Conservation (phyloP, 176 grass and related monocot genomes). For the Carex kokanica region DNA sequence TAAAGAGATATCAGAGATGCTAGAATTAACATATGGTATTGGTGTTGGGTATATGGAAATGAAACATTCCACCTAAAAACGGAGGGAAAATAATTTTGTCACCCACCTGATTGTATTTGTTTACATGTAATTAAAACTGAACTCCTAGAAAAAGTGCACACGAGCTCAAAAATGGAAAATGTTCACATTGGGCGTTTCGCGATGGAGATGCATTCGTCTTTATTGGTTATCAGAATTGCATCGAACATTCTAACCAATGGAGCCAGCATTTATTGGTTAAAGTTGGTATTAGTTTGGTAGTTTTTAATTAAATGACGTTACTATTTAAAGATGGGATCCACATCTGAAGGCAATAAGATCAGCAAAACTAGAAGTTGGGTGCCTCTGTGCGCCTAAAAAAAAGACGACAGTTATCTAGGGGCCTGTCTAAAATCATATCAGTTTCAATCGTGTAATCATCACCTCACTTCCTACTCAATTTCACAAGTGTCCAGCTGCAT, state of each 20-base stretch:
- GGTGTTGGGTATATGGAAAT: neutral
- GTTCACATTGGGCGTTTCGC: neutral
- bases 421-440: too few species aligned
- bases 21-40: neutral
- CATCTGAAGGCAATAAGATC: too few species aligned
- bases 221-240: constrained; percentile 4
- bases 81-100: neutral
- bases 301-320: too few species aligned
- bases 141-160: neutral
- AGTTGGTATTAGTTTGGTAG: neutral
- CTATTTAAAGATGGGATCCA: too few species aligned
- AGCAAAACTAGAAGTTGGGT: too few species aligned
- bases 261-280: neutral
- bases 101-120: neutral
- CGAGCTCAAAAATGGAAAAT: neutral
- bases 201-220: neutral
- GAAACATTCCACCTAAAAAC: neutral
- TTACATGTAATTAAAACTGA: neutral
- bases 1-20: neutral
- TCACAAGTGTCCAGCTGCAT: too few species aligned
- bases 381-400: too few species aligned
- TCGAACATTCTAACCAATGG: neutral
- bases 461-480: too few species aligned
- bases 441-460: too few species aligned
- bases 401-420: too few species aligned